Percentiles rank a stretch among this genome's conserved stretches.
Evolutionary conservation across 768 basidiomycete genomes (phyloP).

Genomic region (Lactarius sp.): DNA sequence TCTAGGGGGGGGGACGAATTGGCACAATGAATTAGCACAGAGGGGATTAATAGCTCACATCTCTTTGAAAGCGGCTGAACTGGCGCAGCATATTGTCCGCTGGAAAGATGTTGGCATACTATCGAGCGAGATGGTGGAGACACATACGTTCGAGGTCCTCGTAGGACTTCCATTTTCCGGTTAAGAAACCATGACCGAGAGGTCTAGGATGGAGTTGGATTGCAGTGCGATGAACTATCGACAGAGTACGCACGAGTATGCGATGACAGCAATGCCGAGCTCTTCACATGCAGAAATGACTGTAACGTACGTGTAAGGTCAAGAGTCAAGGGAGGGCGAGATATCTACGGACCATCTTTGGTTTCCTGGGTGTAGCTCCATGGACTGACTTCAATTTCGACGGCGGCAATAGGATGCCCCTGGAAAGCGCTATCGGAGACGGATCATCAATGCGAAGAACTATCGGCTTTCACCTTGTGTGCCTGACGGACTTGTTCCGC

Average conservation of each 20-base stretch:
- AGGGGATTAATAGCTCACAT: slow-evolving; percentile 25
- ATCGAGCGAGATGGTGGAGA: neutral
- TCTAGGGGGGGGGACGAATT: slow-evolving; percentile 23
- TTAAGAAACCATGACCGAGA: slow-evolving; percentile 50
- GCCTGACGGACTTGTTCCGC: slow-evolving; percentile 43
- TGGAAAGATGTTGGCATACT: neutral
- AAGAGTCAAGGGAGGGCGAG: neutral
- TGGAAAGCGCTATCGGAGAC: neutral
- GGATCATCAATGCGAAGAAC: slow-evolving; percentile 35
- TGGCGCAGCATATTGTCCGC: slow-evolving; percentile 36
- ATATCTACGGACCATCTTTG: slow-evolving; percentile 35
- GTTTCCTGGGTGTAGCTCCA: slow-evolving; percentile 56
- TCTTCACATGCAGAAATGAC: slow-evolving; percentile 52
- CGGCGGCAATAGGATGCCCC: slow-evolving; percentile 40
- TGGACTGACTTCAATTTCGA: slow-evolving; percentile 65
- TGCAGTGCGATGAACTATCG: neutral
- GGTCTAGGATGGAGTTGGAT: slow-evolving; percentile 30
- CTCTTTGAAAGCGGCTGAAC: slow-evolving; percentile 38
- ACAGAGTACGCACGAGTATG: slow-evolving; percentile 40
- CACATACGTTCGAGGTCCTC: slow-evolving; percentile 33
- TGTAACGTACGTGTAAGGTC: slow-evolving; percentile 10
- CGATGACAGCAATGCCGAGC: slow-evolving; percentile 51
- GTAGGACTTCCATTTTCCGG: slow-evolving; percentile 39
- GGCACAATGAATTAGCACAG: neutral
- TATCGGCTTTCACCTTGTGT: slow-evolving; percentile 32